A percentile compares a stretch with the other conserved stretches of the same genome.
phyloP scores from a whole-genome alignment of 441 rosid genomes.

The Gossypium gossypioides region DNA sequence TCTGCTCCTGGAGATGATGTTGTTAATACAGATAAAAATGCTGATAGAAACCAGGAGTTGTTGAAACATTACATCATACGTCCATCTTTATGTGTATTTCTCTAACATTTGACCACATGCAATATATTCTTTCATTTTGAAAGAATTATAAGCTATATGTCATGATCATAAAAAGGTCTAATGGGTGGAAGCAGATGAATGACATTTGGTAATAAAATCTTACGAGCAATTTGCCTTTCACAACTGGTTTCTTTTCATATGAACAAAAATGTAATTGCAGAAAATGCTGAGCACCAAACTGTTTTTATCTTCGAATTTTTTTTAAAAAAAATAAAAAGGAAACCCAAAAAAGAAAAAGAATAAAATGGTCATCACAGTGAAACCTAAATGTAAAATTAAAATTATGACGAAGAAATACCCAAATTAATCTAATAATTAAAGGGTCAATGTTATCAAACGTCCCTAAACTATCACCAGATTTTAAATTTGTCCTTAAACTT shows the following conservation, averaged over 20 bases:
- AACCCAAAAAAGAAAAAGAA: background rate
- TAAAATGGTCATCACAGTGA: background rate
- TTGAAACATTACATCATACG: background rate
- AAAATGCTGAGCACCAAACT: no score
- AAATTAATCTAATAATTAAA: no score
- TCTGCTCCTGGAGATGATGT: background rate
- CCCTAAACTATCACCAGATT: no score
- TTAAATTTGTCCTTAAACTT: no score
- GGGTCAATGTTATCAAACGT: no score
- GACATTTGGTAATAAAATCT: no score
- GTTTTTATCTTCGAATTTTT: no score
- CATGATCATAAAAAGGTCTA: background rate
- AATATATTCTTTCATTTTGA: background rate
- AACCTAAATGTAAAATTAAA: background rate
- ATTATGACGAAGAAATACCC: no score
- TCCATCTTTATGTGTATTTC: background rate
- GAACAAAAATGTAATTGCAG: no score
- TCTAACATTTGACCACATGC: background rate
- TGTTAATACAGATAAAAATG: background rate
- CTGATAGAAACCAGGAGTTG: conserved; percentile 6
- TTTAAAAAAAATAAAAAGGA: no score
- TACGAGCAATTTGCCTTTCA: background rate
- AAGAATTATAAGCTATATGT: background rate
- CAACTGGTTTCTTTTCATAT: no score
- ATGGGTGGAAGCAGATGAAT: background rate